Evolutionary conservation across 1,284 basidiomycete genomes (phyloP), one percentile per base, ranked within the genome.

Genomic region (Ustilago vetiveriae): DNA sequence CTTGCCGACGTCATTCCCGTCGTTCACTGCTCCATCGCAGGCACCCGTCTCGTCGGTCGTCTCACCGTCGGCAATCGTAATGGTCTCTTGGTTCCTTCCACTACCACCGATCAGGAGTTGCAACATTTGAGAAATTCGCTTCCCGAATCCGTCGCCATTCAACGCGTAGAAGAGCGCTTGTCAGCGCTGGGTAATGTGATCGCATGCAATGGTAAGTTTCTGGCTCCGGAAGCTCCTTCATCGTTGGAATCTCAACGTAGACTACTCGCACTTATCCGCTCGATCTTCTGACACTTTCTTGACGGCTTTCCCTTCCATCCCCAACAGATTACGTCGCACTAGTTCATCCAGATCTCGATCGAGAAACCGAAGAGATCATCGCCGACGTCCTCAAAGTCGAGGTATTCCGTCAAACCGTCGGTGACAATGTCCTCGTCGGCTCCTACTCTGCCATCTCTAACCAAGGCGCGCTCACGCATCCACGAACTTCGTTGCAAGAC

Each of bases 361-460:
- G 95, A 56, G 96, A 99, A 85, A 99, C 96, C 8, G 96, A 99
- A 82, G 96, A 98, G 84, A 98, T 99, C 84, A 97, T 99, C 82
- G 95, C 96, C 45, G 96, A 99, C 83, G 93, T 97, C 11, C 88
- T 99, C 74, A 97, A 98, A 84, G 96, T 98, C 63, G 96, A 99
- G 83, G 96, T 98, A 5, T 99, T 99, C 86, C 87, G 95, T 48
- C 95, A 99, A 83, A 99, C 94, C 11, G 87, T 99, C 70, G 95
- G 95, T 11, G 90, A 92, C 78, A 98, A 99, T 83, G 94, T 95
- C 42, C 88, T 99, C 44, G 95, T 98, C 30, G 96, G 96, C 41
- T 91, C 89, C 64, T 99, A 98, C 83, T 94, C 92, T 79, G 92
- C 89, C 47, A 88, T 98, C 78, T 91, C 92, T 40, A 98, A 98